Evolutionary conservation across 345 rosid species (phyloP), one percentile per base, ranked within the genome.

Genomic region (Eucalyptus microcorys): DNA sequence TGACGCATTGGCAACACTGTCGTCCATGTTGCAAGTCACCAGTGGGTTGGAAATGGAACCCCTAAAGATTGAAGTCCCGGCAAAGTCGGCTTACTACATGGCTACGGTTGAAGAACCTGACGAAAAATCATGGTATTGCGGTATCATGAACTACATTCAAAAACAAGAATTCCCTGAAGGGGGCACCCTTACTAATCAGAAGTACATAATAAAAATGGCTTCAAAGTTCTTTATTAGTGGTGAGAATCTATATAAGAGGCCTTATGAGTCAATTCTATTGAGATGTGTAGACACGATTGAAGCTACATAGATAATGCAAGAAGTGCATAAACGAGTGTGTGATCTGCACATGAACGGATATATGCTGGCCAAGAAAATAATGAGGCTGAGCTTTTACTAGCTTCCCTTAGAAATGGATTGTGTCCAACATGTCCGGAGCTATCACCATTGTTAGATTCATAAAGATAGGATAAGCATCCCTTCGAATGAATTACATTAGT

Each of bases 151-250:
- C 30, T 24, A 55, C 13, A 24, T 55, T 24, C 0, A 55, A 14
- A 1, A 55, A 22, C 5, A 55, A 55, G 30, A 0, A 55, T 55
- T 55, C 7, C 1, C 1, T 0, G 0, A 4, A 22, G 30, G 3
- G 2, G 0, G 6, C 13, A 55, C 30, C 0, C 30, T 0, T 22
- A 6, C 0, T 24, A 24, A 24, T 55, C 0, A 0, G 26, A 22
- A 55, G 12, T 21, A 55, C 26, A 55, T 55, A 24, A 1, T 1
- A 50, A 50, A 19, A 52, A 52, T 52, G 55, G 4, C 10, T 0
- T 52, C 55, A 52, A 52, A 52, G 2, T 19, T 52, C 55, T 52
- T 52, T 52, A 52, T 52, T 1, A 19, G 4, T 52, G 55, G 55
- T 52, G 55, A 52, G 24, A 52, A 52, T 52, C 55, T 7, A 52